Conservation (phyloP, 306 rosid species). For the Cucumis melo region DNA sequence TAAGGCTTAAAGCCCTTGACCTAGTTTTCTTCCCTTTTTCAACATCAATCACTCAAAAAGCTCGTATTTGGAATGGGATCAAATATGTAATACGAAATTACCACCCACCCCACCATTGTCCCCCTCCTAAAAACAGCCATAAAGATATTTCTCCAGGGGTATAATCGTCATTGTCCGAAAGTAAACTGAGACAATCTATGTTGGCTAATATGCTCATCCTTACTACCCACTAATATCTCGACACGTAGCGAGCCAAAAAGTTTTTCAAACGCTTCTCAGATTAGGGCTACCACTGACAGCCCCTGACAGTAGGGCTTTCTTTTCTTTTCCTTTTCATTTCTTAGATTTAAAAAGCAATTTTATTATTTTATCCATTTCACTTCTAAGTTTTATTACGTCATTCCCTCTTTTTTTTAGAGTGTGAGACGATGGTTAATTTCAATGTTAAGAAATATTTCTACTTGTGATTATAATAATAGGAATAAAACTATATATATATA, state of each 20-base stretch:
- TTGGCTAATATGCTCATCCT: not conserved
- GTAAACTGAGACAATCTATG: not conserved
- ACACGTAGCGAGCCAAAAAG: conserved; percentile 9
- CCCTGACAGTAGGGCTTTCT: not conserved
- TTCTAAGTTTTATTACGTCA: not conserved
- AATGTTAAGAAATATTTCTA: not conserved
- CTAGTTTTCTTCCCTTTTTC: not conserved
- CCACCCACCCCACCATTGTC: not conserved
- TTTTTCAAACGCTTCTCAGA: not conserved
- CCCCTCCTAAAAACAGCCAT: not conserved
- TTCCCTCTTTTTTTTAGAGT: not conserved
- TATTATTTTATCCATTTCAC: not conserved
- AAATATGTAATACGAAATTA: not conserved
- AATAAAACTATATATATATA: not conserved
- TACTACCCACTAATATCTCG: not conserved
- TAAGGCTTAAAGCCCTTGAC: not conserved
- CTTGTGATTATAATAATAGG: not conserved
- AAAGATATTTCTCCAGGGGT: not conserved
- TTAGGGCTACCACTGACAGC: too few species aligned
- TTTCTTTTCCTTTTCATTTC: too few species aligned
- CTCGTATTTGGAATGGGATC: not conserved
- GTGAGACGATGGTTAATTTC: not conserved
- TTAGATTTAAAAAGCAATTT: not conserved
- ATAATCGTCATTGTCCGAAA: not conserved
- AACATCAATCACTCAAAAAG: not conserved